Base-by-base conservation (phyloP, 106 monocot genomes). In the Iris macrosiphon region DNA sequence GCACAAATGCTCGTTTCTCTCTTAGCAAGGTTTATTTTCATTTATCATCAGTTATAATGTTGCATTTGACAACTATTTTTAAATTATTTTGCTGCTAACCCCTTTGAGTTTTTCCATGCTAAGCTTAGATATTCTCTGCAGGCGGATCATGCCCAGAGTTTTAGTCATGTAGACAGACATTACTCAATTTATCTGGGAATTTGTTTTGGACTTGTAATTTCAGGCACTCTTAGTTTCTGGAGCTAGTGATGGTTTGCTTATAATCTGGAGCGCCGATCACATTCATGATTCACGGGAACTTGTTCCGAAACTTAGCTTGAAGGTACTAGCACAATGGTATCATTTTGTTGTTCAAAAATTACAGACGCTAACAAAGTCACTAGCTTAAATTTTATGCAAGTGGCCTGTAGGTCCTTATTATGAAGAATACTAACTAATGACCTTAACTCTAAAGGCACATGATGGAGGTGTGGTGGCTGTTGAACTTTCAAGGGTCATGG, bases 401-500 rank as follows among this genome's bases (percentile, higher is more conserved):
- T 58, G 48, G 29, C 34, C 16, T 3, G 6, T 49, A 51, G 15
- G 39, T 14, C 51, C 10, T 30, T 54, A n/a, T 37, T 30, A 12
- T 35, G 20, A 17, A 28, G 37, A 27, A 37, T 40, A 37, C 16
- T 48, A 34, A 33, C 34, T 19, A 9, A 25, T 44, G n/a, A 2
- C 29, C 15, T 21, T 20, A 15, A 10, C 31, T 46, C 43, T 43
- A 31, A 22, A 96, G 96, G 96, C 96, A 62, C 96, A 96, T 75
- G 96, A 96, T 77, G 96, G 96, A 44, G 96, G 96, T 19, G 96
- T 96, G 29, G 74, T 80, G 45, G 81, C 86, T 67, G 82, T 90
- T 61, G 96, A 96, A 61, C 89, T 96, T 78, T 90, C 96, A 72
- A 83, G 96, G 63, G 86, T 96, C 34, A 67, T 96, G 86, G 90